Evolutionary conservation across 1,284 basidiomycete genomes (phyloP).

Genomic region (Boletus mariae): DNA sequence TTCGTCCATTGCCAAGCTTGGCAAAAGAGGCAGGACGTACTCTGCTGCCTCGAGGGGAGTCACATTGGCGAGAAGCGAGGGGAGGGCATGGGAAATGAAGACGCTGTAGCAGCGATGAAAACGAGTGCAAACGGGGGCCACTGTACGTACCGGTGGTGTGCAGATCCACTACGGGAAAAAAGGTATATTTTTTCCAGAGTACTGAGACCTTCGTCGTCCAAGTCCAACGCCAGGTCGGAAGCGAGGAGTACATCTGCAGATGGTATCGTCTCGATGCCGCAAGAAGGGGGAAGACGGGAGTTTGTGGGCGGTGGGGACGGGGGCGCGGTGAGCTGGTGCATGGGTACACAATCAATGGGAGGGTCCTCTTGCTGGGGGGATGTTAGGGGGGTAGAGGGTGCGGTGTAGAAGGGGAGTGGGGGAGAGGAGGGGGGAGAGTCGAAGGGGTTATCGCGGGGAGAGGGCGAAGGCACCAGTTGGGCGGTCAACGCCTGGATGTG

Average conservation of each 20-base stretch:
- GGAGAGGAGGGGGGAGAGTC: slow-evolving; percentile 34
- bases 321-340: slow-evolving; percentile 22
- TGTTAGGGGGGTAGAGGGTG: slow-evolving; percentile 34
- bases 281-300: slow-evolving; percentile 18
- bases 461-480: slow-evolving; percentile 20
- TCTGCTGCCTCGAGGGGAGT: slow-evolving; percentile 88
- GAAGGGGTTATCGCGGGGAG: slow-evolving; percentile 25
- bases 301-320: slow-evolving; percentile 25
- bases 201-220: slow-evolving; percentile 75
- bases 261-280: slow-evolving; percentile 33
- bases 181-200: slow-evolving; percentile 93
- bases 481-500: slow-evolving; percentile 26
- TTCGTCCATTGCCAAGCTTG: slow-evolving; percentile 83
- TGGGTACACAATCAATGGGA: slow-evolving; percentile 17
- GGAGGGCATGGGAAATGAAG: slow-evolving; percentile 81
- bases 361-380: slow-evolving; percentile 33
- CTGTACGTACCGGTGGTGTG: slow-evolving; percentile 63
- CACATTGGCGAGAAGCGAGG: slow-evolving; percentile 70
- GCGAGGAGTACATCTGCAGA: slow-evolving; percentile 23
- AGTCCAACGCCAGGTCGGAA: slow-evolving; percentile 44
- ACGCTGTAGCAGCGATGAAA: slow-evolving; percentile 40
- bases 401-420: slow-evolving; percentile 35
- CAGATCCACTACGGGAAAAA: slow-evolving; percentile 81
- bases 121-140: not conserved
- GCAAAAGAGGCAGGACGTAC: slow-evolving; percentile 90